Base-by-base conservation (phyloP, 768 basidiomycete genomes). In the Lentinula sp. region DNA sequence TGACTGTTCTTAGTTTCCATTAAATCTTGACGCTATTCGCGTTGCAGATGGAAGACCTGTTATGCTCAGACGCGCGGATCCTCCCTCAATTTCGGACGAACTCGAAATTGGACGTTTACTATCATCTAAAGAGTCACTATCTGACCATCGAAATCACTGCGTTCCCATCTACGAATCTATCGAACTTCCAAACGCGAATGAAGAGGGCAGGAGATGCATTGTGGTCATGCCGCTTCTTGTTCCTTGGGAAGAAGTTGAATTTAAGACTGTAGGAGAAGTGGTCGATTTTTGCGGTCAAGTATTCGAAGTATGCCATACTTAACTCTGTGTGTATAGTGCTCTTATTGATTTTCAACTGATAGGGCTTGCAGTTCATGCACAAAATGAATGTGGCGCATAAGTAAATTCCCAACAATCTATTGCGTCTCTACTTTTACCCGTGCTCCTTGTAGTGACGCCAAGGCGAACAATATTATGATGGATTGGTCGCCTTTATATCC, bases 61-160 rank as follows among this genome's bases (percentile, higher is more conserved):
- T 13, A 35, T 55, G 0, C 60, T 80, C 33, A 79, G 79, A 57
- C 36, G 62, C 16, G 33, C 73, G 1, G 10, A 48, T 4, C 33
- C 10, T 0, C 45, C 43, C 2, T 41, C 50, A 0, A 64, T 68
- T 51, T 66, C 72, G 16, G 13, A 68, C 0, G 78, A 80, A 41
- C 56, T 70, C 10, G 63, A 70, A 1, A 74, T 80, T 37, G 64
- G 36, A 20, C 59, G 58, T 0, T 49, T n/a, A 48, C 69, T 68
- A 67, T 57, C 71, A 10, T 62, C 66, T 0, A 39, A 65, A 4
- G 57, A 57, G 0, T 16, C 53, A 5, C 61, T 45, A 0, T n/a
- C 62, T 12, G 63, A 72, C 55, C 66, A 69, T 12, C 56, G 61
- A 8, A 81, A 78, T 33, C 73, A 77, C 53, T 77, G 75, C 12